Base-by-base conservation (phyloP, 371 early-diverging fungal species). In the Mucor velutinosus region DNA sequence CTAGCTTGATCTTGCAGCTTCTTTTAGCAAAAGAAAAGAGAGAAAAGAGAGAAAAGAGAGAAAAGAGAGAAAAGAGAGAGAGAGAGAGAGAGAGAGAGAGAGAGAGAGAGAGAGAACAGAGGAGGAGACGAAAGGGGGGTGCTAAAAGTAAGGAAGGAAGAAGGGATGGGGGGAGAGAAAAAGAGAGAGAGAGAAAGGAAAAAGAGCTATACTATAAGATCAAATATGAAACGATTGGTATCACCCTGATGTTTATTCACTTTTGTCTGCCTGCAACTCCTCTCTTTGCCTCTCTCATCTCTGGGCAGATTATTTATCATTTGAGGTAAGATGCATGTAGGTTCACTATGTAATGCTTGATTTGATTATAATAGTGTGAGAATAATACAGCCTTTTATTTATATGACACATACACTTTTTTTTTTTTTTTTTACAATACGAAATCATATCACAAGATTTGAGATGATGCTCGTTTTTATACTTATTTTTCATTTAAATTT, bases 141-240 rank as follows among this genome's bases (percentile, higher is more conserved):
- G 17, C 17, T 45, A 25, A 51, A 56, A 43, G 60, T 43, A 64
- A 62, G 35, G 33, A 43, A 43, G 32, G 57, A 17, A 47, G 41
- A 57, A 41, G 49, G 64, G 49, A 15, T 33, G 25, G 59, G 53
- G 43, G 45, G 66, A 51, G 32, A 58, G 35, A 64, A 60, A 62
- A 27, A 33, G 32, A 43, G 32, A 62, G 21, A 47, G 41, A 62
- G 32, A 45, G 8, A 56, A 49, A 62, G 27, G 43, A 61, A 59
- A 27, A 35, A 56, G n/a, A 21, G 55, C 21, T 19, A 39, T 12
- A 35, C 35, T 25, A 35, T 39, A 35, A 35, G 21, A 11, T 39
- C 12, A 2, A 53, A 55, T 55, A 25, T 55, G 55, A 55, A 55
- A 55, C 55, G 55, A 17, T 55, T 55, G 14, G 55, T 55, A 55